phyloP scores from a whole-genome alignment of 2,329 filamentous ascomycete species.

The Fusarium keratoplasticum region DNA sequence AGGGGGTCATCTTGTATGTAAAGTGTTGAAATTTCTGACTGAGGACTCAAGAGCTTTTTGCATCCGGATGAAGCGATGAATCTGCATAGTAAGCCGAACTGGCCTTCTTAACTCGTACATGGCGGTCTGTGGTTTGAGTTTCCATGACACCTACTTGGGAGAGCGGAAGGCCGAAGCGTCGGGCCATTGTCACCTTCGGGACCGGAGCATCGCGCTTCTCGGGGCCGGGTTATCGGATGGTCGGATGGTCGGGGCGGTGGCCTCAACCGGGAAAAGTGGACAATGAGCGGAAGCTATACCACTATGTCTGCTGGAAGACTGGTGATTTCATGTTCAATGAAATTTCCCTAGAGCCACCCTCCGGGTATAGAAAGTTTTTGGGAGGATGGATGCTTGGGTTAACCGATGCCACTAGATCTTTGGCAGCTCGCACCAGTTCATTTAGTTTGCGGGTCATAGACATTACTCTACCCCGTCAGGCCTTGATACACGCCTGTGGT shows the following conservation, averaged over 20 bases:
- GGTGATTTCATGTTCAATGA: background rate
- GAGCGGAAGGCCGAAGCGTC: background rate
- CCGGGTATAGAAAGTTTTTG: background rate
- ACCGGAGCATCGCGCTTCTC: background rate
- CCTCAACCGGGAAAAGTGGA: background rate
- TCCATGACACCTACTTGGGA: background rate
- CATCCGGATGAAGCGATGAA: background rate
- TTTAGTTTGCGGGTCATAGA: too few relatives aligned
- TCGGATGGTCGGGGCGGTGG: background rate
- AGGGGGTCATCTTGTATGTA: background rate
- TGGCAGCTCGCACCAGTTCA: too few relatives aligned
- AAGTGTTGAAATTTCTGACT: background rate
- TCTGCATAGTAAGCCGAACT: background rate
- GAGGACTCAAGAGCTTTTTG: background rate
- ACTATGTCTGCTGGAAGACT: background rate
- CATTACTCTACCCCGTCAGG: too few relatives aligned
- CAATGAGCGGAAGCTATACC: background rate
- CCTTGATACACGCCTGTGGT: too few relatives aligned
- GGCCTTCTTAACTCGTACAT: background rate
- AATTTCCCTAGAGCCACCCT: background rate
- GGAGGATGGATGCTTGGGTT: background rate
- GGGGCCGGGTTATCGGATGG: background rate
- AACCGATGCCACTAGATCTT: too few relatives aligned
- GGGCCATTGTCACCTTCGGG: background rate
- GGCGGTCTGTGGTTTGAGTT: background rate